A percentile compares a stretch with the other conserved stretches of the same genome.
Conservation (phyloP, 2,329 filamentous ascomycete genomes). For the Karstenula rhodostoma region DNA sequence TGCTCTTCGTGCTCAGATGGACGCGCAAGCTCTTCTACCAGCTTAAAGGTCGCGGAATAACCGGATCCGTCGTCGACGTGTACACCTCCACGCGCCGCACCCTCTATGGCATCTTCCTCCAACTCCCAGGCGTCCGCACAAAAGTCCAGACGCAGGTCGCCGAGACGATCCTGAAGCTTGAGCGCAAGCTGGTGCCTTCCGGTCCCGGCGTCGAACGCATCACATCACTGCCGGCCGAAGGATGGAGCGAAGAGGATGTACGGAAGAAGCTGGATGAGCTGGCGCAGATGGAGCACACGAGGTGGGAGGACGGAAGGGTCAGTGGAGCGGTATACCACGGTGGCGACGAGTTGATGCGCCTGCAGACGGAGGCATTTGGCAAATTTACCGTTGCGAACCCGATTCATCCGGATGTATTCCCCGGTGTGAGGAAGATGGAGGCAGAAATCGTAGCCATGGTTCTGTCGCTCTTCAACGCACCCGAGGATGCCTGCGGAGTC, state of each 20-base stretch:
- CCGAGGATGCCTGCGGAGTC: conserved; percentile 83
- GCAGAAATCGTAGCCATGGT: conserved; percentile 97
- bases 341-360: conserved; percentile 77
- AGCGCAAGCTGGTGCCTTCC: conserved; percentile 81
- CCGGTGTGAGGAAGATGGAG: conserved; percentile 98
- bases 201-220: conserved; percentile 76
- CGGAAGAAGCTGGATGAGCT: conserved; percentile 80
- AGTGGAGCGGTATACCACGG: conserved; percentile 97
- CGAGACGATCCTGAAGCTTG: conserved; percentile 80
- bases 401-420: conserved; percentile 97
- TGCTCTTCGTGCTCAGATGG: conserved; percentile 86
- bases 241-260: conserved; percentile 81
- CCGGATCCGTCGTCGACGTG: conserved; percentile 78
- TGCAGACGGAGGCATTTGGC: conserved; percentile 93
- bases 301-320: conserved; percentile 95
- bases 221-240: conserved; percentile 79
- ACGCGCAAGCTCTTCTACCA: conserved; percentile 82
- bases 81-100: conserved; percentile 76
- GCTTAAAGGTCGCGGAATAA: conserved; percentile 84
- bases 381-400: conserved; percentile 96
- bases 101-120: conserved; percentile 85
- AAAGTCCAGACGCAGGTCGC: conserved; percentile 86
- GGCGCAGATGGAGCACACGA: conserved; percentile 87
- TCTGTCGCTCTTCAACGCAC: conserved; percentile 86
- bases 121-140: conserved; percentile 82